phyloP scores from a whole-genome alignment of 1,284 basidiomycete genomes.

The Melampsora americana region DNA sequence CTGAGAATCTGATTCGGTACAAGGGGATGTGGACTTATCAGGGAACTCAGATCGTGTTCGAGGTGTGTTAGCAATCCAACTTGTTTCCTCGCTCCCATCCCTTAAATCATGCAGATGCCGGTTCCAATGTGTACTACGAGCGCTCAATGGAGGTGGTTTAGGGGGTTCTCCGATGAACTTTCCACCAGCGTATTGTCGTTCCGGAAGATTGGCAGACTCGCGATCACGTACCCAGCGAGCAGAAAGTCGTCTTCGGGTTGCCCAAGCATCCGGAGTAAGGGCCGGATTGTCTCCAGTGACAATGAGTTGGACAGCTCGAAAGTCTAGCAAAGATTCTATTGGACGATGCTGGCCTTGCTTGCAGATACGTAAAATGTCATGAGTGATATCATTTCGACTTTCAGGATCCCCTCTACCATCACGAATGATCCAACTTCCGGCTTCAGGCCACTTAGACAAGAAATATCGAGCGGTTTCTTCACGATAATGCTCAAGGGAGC shows the following conservation, averaged over 20 bases:
- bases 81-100: constrained; percentile 17
- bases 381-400: constrained; percentile 28
- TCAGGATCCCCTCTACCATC: constrained; percentile 19
- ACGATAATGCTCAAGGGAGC: constrained; percentile 19
- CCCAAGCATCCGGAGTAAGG: constrained; percentile 26
- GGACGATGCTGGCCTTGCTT: constrained; percentile 13
- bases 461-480: constrained; percentile 21
- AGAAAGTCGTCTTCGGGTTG: constrained; percentile 8
- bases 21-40: background rate
- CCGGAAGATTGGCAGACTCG: constrained; percentile 17
- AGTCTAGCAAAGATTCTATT: constrained; percentile 9
- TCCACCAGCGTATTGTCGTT: constrained; percentile 19
- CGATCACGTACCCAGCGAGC: constrained; percentile 26
- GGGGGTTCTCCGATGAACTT: constrained; percentile 23
- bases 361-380: constrained; percentile 25
- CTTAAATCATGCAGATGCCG: constrained; percentile 18
- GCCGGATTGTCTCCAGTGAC: constrained; percentile 10
- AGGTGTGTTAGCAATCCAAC: constrained; percentile 5
- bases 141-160: constrained; percentile 15
- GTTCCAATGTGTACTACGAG: constrained; percentile 25
- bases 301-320: constrained; percentile 7
- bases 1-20: background rate
- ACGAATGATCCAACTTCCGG: constrained; percentile 32
- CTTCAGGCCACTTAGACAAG: constrained; percentile 15
- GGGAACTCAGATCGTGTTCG: constrained; percentile 1